A percentile compares a stretch with the other conserved stretches of the same genome.
phyloP scores from a whole-genome alignment of 305 asterid genomes.

The Fraxinus nigra region DNA sequence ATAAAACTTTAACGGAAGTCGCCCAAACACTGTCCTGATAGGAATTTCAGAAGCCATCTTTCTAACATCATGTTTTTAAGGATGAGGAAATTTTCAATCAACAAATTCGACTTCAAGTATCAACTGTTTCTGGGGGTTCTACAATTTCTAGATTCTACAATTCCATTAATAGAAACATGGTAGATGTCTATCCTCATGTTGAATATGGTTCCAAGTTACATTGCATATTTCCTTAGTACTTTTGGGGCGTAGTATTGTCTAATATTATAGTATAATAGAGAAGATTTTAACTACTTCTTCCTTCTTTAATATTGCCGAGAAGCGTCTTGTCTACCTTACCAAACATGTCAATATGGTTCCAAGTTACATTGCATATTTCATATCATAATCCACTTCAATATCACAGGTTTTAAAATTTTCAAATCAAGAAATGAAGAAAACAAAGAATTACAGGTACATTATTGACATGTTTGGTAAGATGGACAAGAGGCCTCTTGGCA shows the following conservation, averaged over 20 bases:
- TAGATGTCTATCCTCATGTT: not conserved
- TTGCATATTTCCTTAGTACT: not conserved
- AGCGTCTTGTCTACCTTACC: not conserved
- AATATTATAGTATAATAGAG: no score
- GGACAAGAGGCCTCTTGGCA: not conserved
- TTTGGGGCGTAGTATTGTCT: not conserved
- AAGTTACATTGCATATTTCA: not conserved
- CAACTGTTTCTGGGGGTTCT: not conserved
- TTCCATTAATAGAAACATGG: not conserved
- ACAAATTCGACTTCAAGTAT: not conserved
- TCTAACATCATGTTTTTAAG: not conserved
- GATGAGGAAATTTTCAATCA: not conserved
- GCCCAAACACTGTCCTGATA: not conserved
- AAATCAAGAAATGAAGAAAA: not conserved
- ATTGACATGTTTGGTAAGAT: not conserved
- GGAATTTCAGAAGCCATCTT: not conserved
- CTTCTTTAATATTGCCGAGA: not conserved
- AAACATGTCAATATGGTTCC: not conserved
- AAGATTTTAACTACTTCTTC: not conserved
- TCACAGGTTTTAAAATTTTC: not conserved
- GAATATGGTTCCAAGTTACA: not conserved
- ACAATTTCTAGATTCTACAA: not conserved
- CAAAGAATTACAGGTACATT: not conserved
- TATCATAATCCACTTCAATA: not conserved
- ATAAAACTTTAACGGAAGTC: not conserved